A percentile compares a stretch with the other conserved stretches of the same genome.
phyloP scores from a whole-genome alignment of 345 rosid genomes.

The Cardamine chenopodiifolia region DNA sequence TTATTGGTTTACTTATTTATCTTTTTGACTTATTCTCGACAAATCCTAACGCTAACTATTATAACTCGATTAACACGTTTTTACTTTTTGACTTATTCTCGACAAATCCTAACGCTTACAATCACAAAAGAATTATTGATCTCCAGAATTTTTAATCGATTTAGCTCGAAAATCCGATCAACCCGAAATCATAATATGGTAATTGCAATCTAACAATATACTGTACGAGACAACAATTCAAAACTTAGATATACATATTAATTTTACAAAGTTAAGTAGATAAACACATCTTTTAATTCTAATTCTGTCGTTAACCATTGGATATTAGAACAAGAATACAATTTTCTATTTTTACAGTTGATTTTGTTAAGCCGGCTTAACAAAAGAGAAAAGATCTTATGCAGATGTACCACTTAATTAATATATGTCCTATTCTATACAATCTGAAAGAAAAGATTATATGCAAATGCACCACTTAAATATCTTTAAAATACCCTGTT shows the following conservation, averaged over 20 bases:
- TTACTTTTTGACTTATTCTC: too few species aligned
- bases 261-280: background rate
- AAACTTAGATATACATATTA: background rate
- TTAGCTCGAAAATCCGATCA: background rate
- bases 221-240: too few species aligned
- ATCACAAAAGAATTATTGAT: background rate
- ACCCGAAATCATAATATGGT: background rate
- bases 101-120: too few species aligned
- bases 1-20: slow-evolving; percentile 8
- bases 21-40: slow-evolving; percentile 8
- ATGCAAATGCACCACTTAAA: background rate
- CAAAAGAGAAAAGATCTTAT: background rate
- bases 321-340: background rate
- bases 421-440: background rate
- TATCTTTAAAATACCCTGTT: background rate
- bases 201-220: background rate
- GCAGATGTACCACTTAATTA: slow-evolving; percentile 6
- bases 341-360: background rate
- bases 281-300: background rate
- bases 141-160: background rate
- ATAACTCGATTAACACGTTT: slow-evolving; percentile 24
- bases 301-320: background rate
- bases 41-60: slow-evolving; percentile 27
- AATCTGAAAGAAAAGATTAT: background rate
- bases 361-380: background rate